These are phyloP conservation scores for Thelonectria rubi DNA, from an alignment of 2,329 filamentous ascomycete genomes.

Conservation along the genomic window DNA sequence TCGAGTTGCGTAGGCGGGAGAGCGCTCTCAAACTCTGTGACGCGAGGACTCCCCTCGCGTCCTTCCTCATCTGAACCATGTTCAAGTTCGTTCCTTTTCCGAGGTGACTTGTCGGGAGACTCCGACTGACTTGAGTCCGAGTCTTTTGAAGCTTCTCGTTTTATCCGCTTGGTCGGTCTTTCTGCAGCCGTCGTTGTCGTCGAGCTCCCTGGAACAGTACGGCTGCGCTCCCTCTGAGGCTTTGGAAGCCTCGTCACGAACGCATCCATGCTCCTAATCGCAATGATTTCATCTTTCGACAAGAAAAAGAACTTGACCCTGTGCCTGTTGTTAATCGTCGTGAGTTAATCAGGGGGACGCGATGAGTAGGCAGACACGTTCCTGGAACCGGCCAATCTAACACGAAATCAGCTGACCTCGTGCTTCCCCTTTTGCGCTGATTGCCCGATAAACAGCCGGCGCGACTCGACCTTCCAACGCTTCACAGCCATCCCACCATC, in stretches of 20 bases:
- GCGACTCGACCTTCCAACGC: constrained; percentile 23
- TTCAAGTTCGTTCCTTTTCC: constrained; percentile 17
- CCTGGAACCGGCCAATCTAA: constrained; percentile 26
- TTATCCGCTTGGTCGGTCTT: constrained; percentile 46
- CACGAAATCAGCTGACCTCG: constrained; percentile 53
- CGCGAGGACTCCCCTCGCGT: constrained; percentile 25
- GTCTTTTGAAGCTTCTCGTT: constrained; percentile 37
- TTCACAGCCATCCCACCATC: constrained; percentile 1
- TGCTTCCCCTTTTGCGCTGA: background rate
- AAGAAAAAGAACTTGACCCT: background rate
- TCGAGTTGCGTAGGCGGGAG: constrained; percentile 74
- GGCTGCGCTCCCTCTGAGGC: constrained; percentile 25
- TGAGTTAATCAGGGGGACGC: constrained; percentile 23
- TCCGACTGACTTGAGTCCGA: constrained; percentile 38
- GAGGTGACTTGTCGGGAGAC: constrained; percentile 20
- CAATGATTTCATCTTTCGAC: constrained; percentile 20
- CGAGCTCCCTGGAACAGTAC: constrained; percentile 19
- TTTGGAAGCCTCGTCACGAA: constrained; percentile 47
- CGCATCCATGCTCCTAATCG: constrained; percentile 48
- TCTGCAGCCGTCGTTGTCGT: constrained; percentile 27
- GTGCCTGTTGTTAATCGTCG: background rate
- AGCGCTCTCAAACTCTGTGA: constrained; percentile 58
- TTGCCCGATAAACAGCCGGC: constrained; percentile 40
- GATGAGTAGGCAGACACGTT: constrained; percentile 30
- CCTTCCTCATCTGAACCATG: constrained; percentile 34